These are phyloP conservation scores for Pseudonitzschia delicatissima DNA, from an alignment of 108 stramenopile genomes.

Conservation along the genomic window DNA sequence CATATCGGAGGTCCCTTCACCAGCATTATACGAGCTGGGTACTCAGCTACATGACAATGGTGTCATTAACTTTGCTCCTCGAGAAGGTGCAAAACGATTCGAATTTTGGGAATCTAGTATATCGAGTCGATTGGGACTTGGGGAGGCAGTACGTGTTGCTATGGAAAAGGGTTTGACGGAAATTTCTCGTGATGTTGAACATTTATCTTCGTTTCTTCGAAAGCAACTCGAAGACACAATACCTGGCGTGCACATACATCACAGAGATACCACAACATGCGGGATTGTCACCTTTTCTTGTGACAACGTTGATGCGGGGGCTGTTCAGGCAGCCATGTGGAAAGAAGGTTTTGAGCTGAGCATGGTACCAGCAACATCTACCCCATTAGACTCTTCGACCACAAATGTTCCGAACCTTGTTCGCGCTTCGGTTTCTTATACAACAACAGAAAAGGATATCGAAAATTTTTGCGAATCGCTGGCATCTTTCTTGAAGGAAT, in stretches of 20 bases:
- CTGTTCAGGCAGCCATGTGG: constrained; percentile 18
- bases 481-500: not conserved
- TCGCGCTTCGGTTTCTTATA: constrained; percentile 61
- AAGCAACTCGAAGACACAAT: constrained; percentile 21
- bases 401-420: constrained; percentile 39
- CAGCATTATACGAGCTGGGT: constrained; percentile 17
- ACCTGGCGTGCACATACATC: constrained; percentile 28
- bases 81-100: constrained; percentile 55
- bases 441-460: constrained; percentile 51
- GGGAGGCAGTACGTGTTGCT: constrained; percentile 55
- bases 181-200: constrained; percentile 30
- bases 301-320: constrained; percentile 16
- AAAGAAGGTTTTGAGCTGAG: constrained; percentile 43
- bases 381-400: constrained; percentile 55
- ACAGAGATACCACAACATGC: constrained; percentile 31
- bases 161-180: constrained; percentile 37
- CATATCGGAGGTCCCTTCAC: constrained; percentile 18
- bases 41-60: constrained; percentile 25
- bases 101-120: constrained; percentile 78
- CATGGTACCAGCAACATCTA: constrained; percentile 62
- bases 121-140: constrained; percentile 60
- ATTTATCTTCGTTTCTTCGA: constrained; percentile 26
- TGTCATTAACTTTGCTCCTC: constrained; percentile 30
- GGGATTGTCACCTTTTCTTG: constrained; percentile 57
- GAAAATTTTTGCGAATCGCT: constrained; percentile 33